A percentile compares a stretch with the other conserved stretches of the same genome.
Conservation (phyloP, 768 basidiomycete genomes). For the Tubosaeta brunneosetosa region DNA sequence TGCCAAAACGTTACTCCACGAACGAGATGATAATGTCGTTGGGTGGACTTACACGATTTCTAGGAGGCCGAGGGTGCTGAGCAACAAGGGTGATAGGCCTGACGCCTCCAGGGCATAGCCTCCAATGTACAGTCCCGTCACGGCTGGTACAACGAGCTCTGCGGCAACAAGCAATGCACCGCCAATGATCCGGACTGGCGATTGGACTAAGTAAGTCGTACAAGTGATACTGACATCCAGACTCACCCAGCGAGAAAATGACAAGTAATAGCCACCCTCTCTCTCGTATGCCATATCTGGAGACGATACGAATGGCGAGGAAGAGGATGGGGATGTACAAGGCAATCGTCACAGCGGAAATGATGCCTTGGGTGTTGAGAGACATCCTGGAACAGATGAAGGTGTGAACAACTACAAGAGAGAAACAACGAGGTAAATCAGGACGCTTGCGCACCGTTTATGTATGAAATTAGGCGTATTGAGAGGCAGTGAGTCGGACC, state of each 20-base stretch:
- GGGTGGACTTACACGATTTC: conserved; percentile 30
- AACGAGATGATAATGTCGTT: neutral
- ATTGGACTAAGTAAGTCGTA: conserved; percentile 2
- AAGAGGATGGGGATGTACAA: conserved; percentile 55
- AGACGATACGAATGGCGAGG: conserved; percentile 41
- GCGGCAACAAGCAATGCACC: conserved; percentile 55
- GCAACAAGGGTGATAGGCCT: conserved; percentile 37
- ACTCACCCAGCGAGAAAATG: conserved; percentile 54
- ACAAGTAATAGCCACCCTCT: conserved; percentile 68
- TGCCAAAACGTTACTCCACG: conserved; percentile 11
- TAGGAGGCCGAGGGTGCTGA: conserved; percentile 35
- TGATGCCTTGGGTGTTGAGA: conserved; percentile 41
- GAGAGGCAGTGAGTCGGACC: conserved; percentile 17
- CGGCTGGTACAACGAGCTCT: conserved; percentile 37
- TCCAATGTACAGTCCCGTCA: conserved; percentile 45
- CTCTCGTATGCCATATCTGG: conserved; percentile 54
- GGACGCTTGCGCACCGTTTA: conserved; percentile 14
- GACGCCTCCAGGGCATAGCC: conserved; percentile 42
- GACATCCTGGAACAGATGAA: conserved; percentile 22
- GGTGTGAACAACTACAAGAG: neutral
- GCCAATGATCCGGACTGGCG: conserved; percentile 52
- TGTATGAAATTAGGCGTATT: conserved; percentile 9
- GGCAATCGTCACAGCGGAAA: conserved; percentile 55
- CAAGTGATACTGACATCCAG: neutral
- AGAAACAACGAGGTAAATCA: neutral